These are phyloP conservation scores for Solanum sejunctum DNA, from an alignment of 257 asterid genomes.

Conservation along the genomic window DNA sequence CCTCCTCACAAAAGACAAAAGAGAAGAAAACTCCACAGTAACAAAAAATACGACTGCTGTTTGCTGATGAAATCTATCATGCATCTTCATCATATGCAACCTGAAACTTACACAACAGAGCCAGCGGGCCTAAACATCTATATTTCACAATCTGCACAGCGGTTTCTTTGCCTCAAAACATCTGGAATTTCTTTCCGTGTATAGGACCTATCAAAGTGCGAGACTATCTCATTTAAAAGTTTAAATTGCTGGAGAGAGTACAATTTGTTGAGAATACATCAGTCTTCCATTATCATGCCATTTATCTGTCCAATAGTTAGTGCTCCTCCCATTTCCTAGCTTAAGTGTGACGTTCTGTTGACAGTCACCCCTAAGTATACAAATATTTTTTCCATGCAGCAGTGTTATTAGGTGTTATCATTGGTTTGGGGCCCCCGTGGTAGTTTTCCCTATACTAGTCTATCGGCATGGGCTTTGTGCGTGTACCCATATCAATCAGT, in stretches of 20 bases:
- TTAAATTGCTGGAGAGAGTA: background rate
- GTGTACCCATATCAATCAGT: too few relatives aligned
- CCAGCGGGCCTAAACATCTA: background rate
- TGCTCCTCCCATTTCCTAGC: background rate
- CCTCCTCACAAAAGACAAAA: background rate
- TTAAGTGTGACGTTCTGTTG: background rate
- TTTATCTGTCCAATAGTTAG: background rate
- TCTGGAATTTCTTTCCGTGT: background rate
- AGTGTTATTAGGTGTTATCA: background rate
- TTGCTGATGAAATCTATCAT: background rate
- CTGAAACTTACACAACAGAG: background rate
- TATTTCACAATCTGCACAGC: background rate
- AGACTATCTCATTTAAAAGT: background rate
- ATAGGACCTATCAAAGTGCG: background rate
- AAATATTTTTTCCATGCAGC: background rate
- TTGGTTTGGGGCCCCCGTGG: background rate
- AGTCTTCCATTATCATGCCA: background rate
- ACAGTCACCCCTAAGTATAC: background rate
- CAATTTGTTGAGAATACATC: background rate
- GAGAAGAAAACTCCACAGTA: background rate
- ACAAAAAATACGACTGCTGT: background rate
- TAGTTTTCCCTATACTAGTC: background rate
- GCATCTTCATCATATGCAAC: background rate
- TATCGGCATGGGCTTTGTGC: too few relatives aligned
- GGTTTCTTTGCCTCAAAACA: background rate